Conservation (phyloP, 2,329 filamentous ascomycete genomes). For the Claviceps fusiformis region DNA sequence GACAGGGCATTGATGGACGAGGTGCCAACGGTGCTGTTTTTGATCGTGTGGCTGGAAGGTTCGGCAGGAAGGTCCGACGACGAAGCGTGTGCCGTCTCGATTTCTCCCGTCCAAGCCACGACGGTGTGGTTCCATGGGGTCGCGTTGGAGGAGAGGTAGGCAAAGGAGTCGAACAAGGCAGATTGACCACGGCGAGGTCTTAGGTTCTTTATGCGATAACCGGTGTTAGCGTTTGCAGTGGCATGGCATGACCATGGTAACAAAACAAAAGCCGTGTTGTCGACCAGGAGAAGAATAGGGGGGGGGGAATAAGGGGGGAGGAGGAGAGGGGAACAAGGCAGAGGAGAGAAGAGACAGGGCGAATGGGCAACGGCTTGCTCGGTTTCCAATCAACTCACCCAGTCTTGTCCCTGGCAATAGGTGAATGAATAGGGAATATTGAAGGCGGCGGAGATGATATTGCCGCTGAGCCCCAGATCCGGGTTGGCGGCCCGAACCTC, state of each 20-base stretch:
- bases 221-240: neutral
- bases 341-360: neutral
- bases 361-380: neutral
- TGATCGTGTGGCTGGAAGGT: conserved; percentile 30
- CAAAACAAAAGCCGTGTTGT: neutral
- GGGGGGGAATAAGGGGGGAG: too few species aligned
- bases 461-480: conserved; percentile 45
- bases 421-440: conserved; percentile 47
- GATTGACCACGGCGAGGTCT: conserved; percentile 73
- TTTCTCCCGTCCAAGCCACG: conserved; percentile 90
- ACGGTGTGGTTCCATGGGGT: conserved; percentile 84
- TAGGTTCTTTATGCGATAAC: conserved; percentile 42
- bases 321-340: neutral
- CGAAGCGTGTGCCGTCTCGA: conserved; percentile 38
- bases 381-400: conserved; percentile 31
- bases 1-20: conserved; percentile 59
- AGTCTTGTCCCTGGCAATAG: conserved; percentile 45
- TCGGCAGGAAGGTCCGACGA: conserved; percentile 32
- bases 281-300: neutral
- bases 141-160: conserved; percentile 70
- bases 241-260: neutral
- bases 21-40: conserved; percentile 29
- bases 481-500: conserved; percentile 44
- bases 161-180: conserved; percentile 82
- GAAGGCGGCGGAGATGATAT: conserved; percentile 53